Percentiles rank a stretch among this genome's conserved stretches.
These are phyloP conservation scores for Digitaria exilis DNA, from an alignment of 202 grass and related monocot species.

Conservation along the genomic window DNA sequence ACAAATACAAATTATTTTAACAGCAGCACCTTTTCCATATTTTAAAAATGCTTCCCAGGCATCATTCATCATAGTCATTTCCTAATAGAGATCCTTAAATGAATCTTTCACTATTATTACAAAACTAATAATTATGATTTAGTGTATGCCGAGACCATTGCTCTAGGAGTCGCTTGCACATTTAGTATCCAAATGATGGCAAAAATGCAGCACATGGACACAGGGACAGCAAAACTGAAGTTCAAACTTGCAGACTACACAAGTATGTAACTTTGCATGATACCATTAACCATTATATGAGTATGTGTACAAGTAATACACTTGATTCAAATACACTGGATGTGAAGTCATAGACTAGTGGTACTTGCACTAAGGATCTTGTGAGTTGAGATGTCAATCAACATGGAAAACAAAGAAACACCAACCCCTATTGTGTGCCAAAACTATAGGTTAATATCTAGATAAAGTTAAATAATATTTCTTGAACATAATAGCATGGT, in stretches of 20 bases:
- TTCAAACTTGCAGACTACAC: background rate
- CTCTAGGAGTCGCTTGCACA: background rate
- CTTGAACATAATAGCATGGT: too few relatives aligned
- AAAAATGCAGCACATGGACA: background rate
- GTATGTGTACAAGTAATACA: background rate
- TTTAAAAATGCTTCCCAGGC: conserved; percentile 45
- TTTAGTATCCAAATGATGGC: background rate
- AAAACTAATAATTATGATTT: background rate
- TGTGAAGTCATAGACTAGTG: background rate
- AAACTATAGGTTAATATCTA: background rate
- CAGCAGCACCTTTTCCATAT: conserved; percentile 51
- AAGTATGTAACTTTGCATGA: background rate
- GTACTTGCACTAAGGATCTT: background rate
- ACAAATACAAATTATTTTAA: conserved; percentile 20
- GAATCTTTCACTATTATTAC: conserved; percentile 14
- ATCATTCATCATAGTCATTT: conserved; percentile 75
- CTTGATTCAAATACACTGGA: background rate
- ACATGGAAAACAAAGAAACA: conserved; percentile 12
- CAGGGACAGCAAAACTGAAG: background rate
- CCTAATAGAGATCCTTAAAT: conserved; percentile 57
- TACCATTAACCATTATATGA: background rate
- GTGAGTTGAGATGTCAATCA: background rate
- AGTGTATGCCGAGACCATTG: background rate
- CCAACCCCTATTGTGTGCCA: background rate
- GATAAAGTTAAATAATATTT: background rate